Evolutionary conservation across 78 protist species (phyloP), one percentile per base, ranked within the genome.

Genomic region (Guillardia theta): DNA sequence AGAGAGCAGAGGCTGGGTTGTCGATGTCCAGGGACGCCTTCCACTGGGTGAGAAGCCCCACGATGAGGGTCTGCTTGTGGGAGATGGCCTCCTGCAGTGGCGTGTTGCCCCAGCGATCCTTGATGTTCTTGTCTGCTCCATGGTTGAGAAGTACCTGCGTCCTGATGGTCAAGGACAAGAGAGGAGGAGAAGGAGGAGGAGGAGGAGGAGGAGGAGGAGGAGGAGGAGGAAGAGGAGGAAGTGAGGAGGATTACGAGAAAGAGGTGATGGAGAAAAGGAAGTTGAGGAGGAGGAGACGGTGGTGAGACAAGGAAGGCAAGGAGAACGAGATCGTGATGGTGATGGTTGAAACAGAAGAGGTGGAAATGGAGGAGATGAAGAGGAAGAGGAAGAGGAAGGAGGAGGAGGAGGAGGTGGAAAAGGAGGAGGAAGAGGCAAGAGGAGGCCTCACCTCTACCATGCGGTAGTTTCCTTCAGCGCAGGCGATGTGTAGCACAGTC

Each of bases 401-500:
- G 10, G 58, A 15, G 15, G 58, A 50, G 15, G 15, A 15, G 58
- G 58, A 50, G 58, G 58, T 10, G 58, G 58, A 15, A 50, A 50
- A 15, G 58, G 58, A 50, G 58, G 58, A 15, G 30, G 58, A 50
- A 15, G 58, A 15, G 58, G 10, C 58, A 10, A 50, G 58, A n/a
- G n/a, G n/a, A n/a, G n/a, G n/a, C n/a, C n/a, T n/a, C n/a, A n/a
- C n/a, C n/a, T n/a, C n/a, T n/a, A n/a, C n/a, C n/a, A n/a, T n/a
- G n/a, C n/a, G n/a, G n/a, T n/a, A n/a, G 62, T 88, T 18, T 22
- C 93, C 93, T 33, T 46, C 53, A 0, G 45, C 15, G 36, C 76
- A 30, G 76, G 93, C 93, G 22, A 88, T 36, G 9, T 88, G 93
- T 8, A 88, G 37, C 22, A 64, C 93, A 48, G 93, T 88, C 24